Base-by-base conservation (phyloP, 2,329 filamentous ascomycete genomes). In the Phialocephala sp. region DNA sequence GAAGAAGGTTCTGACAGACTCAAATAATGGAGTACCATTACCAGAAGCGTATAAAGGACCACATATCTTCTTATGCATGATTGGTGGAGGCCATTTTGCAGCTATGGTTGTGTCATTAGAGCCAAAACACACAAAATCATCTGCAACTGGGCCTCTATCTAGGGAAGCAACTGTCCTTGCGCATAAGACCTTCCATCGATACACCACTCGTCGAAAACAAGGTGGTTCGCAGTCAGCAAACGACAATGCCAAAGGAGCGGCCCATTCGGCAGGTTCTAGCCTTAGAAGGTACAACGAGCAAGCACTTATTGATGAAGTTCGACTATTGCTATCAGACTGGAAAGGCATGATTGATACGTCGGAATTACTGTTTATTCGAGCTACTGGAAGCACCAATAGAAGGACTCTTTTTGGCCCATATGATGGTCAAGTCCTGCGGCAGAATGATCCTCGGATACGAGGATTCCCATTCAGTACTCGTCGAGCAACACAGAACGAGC, bases 51-150 rank as follows among this genome's bases (percentile, higher is more conserved):
- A 90, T 75, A 87, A 88, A 27, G 89, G 90, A 8, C 92, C 93
- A 1, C 94, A 98, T 76, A 88, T 97, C 59, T 98, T 99, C 76
- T 85, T 99, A 57, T 98, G 94, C 79, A 99, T 99, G 95, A 97
- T 99, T 59, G 95, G 95, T 27, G 95, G 95, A 66, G 95, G 95
- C 0, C 95, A 99, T 77, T 99, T 99, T 76, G 95, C 95, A 0
- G 95, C 92, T 59, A 98, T 98, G 94, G 84, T 98, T 12, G 91
- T 99, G 12, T 93, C 93, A 0, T 84, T 98, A 4, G 88, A 92
- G 0, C 94, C 95, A 0, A 91, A 93, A 68, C 82, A 91, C 61
- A 86, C 87, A 43, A 94, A 92, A 76, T 87, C 87, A 60, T 82
- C 83, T 2, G 82, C 86, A 14, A 81, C 84, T 18, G 91, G 91